phyloP scores from a whole-genome alignment of 192 early-diverging fungal species.

The Paraglomus occultum region DNA sequence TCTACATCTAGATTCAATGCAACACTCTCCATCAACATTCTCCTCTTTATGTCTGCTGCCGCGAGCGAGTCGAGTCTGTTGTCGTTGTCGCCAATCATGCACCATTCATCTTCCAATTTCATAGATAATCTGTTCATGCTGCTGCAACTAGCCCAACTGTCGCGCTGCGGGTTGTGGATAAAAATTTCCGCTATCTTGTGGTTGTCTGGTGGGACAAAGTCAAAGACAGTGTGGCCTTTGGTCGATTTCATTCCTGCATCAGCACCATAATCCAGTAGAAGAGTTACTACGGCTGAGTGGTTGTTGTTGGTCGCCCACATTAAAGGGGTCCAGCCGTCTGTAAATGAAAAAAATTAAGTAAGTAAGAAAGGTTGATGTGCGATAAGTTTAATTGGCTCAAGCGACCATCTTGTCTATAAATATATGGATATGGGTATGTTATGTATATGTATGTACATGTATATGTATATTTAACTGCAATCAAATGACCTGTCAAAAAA shows the following conservation, averaged over 20 bases:
- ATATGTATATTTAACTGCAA: too few relatives aligned
- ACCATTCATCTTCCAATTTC: slow-evolving; percentile 27
- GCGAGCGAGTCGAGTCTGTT: slow-evolving; percentile 43
- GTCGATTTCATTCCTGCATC: slow-evolving; percentile 61
- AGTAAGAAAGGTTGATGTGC: background rate
- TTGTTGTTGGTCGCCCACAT: slow-evolving; percentile 90
- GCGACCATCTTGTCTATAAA: background rate
- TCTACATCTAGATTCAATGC: slow-evolving; percentile 45
- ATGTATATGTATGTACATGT: too few relatives aligned
- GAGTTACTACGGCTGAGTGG: slow-evolving; percentile 66
- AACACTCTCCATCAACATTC: slow-evolving; percentile 44
- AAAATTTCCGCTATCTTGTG: slow-evolving; percentile 52
- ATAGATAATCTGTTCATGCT: slow-evolving; percentile 29
- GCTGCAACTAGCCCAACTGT: slow-evolving; percentile 41
- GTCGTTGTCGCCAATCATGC: slow-evolving; percentile 37
- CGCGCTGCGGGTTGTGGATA: slow-evolving; percentile 39
- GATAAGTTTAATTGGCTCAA: background rate
- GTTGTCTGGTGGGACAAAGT: slow-evolving; percentile 64
- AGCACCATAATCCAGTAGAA: slow-evolving; percentile 81
- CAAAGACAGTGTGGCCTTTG: slow-evolving; percentile 70
- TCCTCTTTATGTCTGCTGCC: slow-evolving; percentile 41
- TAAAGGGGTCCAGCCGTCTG: slow-evolving; percentile 83
- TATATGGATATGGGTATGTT: background rate
- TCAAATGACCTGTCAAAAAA: too few relatives aligned
- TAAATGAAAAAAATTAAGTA: background rate